Conservation (phyloP, 768 basidiomycete species). For the Macrocybe gigantea region DNA sequence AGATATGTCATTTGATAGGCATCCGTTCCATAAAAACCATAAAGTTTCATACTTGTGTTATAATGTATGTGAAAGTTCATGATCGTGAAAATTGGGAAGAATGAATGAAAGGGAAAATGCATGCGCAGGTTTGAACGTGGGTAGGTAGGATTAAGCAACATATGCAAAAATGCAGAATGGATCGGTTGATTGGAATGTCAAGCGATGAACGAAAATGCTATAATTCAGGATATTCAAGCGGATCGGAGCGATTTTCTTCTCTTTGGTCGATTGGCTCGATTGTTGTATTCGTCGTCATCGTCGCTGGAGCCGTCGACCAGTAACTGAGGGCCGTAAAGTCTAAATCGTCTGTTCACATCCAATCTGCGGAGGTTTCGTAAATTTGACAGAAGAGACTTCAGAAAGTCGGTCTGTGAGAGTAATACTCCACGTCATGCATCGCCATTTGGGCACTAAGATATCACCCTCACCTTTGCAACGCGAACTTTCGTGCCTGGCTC, state of each 20-base stretch:
- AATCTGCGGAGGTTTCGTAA: conserved; percentile 57
- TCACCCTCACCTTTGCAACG: conserved; percentile 46
- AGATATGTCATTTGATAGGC: conserved; percentile 30
- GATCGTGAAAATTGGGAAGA: neutral
- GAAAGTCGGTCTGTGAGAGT: conserved; percentile 54
- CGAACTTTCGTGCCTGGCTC: conserved; percentile 42
- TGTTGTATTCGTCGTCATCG: conserved; percentile 52
- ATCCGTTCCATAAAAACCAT: neutral
- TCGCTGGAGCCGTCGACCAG: conserved; percentile 36
- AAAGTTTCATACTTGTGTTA: neutral
- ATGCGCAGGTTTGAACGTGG: no score
- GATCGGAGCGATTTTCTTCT: conserved; percentile 19
- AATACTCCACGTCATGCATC: no score
- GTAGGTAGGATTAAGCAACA: conserved; percentile 1
- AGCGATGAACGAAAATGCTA: neutral
- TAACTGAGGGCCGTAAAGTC: conserved; percentile 20
- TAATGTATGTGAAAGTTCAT: conserved; percentile 1
- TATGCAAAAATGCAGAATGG: neutral
- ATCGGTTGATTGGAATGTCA: neutral
- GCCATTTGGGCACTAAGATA: neutral
- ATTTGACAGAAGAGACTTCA: conserved; percentile 52
- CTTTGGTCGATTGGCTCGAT: conserved; percentile 27
- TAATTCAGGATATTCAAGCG: conserved; percentile 2
- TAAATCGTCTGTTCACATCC: conserved; percentile 43
- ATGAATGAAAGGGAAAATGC: neutral